Conservation (phyloP, 805 yeast species). For the Candida jianshihensis region DNA sequence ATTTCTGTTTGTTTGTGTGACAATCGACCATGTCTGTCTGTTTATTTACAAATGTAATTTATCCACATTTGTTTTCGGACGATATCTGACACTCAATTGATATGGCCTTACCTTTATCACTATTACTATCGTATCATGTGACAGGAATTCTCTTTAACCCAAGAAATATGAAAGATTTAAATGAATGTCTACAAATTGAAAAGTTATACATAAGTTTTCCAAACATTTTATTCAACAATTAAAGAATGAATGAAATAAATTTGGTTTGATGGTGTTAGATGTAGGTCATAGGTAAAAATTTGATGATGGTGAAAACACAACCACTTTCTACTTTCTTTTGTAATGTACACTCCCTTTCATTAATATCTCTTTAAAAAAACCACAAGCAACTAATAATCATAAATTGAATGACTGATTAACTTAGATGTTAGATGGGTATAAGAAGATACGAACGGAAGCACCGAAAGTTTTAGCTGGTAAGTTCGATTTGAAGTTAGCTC, state of each 20-base stretch:
- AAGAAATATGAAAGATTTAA: too few species aligned
- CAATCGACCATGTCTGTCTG: too few species aligned
- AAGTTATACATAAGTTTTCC: constrained; percentile 1
- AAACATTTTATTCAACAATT: constrained; percentile 1
- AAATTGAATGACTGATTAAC: background rate
- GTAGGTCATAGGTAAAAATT: background rate
- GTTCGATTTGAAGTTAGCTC: constrained; percentile 98
- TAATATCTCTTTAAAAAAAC: background rate
- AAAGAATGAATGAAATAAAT: background rate
- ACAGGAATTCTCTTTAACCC: too few species aligned
- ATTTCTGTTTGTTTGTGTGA: too few species aligned
- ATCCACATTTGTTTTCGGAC: too few species aligned
- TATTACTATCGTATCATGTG: too few species aligned
- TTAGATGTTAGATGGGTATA: constrained; percentile 99
- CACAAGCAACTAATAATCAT: too few species aligned
- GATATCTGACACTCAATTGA: too few species aligned
- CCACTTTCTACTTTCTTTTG: background rate
- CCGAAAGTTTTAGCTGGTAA: constrained; percentile 99
- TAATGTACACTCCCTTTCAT: background rate
- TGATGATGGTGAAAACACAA: constrained; percentile 1
- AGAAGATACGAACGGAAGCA: constrained; percentile 99
- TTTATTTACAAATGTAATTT: too few species aligned
- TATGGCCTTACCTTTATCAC: too few species aligned
- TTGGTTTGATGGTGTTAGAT: constrained; percentile 1
- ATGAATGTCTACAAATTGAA: too few species aligned